phyloP scores from a whole-genome alignment of 371 early-diverging fungal species.

The Coemansia sp. region DNA sequence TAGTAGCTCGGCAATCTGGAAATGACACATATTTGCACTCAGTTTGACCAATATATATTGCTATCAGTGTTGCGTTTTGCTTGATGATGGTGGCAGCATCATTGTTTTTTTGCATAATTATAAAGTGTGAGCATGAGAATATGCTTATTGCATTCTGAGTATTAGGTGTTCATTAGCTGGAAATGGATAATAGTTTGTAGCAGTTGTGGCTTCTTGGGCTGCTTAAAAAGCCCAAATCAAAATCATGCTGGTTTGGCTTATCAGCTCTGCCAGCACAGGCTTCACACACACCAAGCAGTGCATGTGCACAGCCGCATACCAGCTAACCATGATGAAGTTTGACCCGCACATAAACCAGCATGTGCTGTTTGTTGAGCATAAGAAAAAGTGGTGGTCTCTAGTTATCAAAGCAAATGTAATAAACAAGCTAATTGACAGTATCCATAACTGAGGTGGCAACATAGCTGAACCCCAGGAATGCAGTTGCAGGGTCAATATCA shows the following conservation, averaged over 20 bases:
- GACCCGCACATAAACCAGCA: slow-evolving; percentile 77
- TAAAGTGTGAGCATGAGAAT: background rate
- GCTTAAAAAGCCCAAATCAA: slow-evolving; percentile 84
- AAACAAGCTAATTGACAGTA: slow-evolving; percentile 8
- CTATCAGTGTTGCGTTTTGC: too few species aligned
- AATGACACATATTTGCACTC: background rate
- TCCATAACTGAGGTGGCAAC: slow-evolving; percentile 45
- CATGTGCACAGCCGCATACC: slow-evolving; percentile 68
- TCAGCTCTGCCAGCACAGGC: slow-evolving; percentile 80
- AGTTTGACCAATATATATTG: too few species aligned
- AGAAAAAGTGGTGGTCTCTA: slow-evolving; percentile 56
- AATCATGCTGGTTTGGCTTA: slow-evolving; percentile 73
- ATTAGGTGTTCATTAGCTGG: too few species aligned
- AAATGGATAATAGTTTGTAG: too few species aligned
- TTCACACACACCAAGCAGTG: slow-evolving; percentile 77
- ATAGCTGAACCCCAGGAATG: slow-evolving; percentile 46
- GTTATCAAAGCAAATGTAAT: background rate
- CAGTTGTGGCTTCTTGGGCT: slow-evolving; percentile 43
- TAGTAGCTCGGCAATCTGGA: too few species aligned
- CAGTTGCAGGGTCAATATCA: slow-evolving; percentile 41
- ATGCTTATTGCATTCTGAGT: too few species aligned
- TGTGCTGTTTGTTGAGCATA: slow-evolving; percentile 73
- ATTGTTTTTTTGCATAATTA: background rate
- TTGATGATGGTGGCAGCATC: background rate
- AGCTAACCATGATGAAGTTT: slow-evolving; percentile 78